Evolutionary conservation across 495 filamentous ascomycete species (phyloP).

Genomic region (Tuber brumale): DNA sequence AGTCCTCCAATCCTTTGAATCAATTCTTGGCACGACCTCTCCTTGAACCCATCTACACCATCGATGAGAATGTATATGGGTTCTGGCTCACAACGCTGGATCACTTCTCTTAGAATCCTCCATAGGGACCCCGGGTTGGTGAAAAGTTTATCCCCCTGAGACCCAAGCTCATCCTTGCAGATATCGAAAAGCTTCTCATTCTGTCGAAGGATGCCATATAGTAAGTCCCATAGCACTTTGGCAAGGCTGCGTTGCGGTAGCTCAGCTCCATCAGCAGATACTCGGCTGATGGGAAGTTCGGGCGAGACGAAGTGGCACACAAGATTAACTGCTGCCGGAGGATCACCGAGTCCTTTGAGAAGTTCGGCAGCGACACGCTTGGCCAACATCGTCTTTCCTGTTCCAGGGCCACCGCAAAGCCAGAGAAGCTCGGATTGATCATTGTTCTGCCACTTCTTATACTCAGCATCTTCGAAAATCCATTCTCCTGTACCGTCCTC

Average conservation of each 20-base stretch:
- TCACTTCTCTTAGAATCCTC: not conserved
- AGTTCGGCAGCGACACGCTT: not conserved
- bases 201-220: not conserved
- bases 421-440: too few relatives aligned
- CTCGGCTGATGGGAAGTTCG: not conserved
- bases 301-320: not conserved
- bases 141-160: not conserved
- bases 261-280: not conserved
- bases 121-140: not conserved
- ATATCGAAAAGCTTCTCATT: not conserved
- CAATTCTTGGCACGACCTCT: not conserved
- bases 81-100: not conserved
- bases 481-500: too few relatives aligned
- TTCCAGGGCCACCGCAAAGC: too few relatives aligned
- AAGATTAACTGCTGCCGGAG: slow-evolving; percentile 12
- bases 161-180: not conserved
- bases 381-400: too few relatives aligned
- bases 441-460: too few relatives aligned
- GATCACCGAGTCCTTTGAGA: slow-evolving; percentile 14
- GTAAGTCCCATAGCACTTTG: not conserved
- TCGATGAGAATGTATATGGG: not conserved
- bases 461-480: too few relatives aligned
- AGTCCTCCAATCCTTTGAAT: not conserved
- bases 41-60: not conserved
- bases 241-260: not conserved